Evolutionary conservation across 306 rosid genomes (phyloP).

Genomic region (Hylodesmum podocarpum): DNA sequence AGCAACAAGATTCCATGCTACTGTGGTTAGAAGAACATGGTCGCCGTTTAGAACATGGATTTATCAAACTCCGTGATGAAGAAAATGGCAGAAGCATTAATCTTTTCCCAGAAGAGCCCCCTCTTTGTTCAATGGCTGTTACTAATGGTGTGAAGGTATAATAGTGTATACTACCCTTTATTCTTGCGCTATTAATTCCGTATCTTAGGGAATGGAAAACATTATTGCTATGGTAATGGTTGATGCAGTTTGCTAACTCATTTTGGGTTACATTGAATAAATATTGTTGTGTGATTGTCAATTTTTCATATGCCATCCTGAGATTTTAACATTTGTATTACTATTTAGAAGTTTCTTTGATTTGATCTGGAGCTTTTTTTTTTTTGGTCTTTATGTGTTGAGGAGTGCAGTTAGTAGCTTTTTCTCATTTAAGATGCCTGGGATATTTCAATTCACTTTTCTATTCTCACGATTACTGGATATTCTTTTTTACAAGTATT

Average conservation of each 20-base stretch:
- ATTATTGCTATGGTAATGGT: background rate
- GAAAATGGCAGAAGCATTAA: slow-evolving; percentile 47
- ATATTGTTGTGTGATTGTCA: background rate
- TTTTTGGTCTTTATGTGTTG: background rate
- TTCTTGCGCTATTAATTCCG: background rate
- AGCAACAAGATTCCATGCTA: slow-evolving; percentile 82
- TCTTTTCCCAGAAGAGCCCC: slow-evolving; percentile 78
- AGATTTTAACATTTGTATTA: background rate
- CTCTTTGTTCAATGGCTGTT: slow-evolving; percentile 69
- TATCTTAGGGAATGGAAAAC: slow-evolving; percentile 3
- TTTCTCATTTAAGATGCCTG: background rate
- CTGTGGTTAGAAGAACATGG: slow-evolving; percentile 94
- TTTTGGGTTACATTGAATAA: slow-evolving; percentile 5
- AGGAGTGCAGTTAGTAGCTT: slow-evolving; percentile 17
- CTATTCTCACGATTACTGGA: background rate
- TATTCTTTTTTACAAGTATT: background rate
- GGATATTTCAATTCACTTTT: slow-evolving; percentile 13
- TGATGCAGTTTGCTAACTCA: slow-evolving; percentile 21
- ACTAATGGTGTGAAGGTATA: slow-evolving; percentile 83
- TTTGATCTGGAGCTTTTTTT: background rate
- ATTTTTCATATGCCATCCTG: slow-evolving; percentile 5
- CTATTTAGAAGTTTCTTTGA: background rate
- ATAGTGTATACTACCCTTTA: background rate
- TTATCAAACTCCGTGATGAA: slow-evolving; percentile 60
- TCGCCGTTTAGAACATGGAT: slow-evolving; percentile 68